phyloP scores from a whole-genome alignment of 2,329 filamentous ascomycete genomes.

The Alternaria viburni region DNA sequence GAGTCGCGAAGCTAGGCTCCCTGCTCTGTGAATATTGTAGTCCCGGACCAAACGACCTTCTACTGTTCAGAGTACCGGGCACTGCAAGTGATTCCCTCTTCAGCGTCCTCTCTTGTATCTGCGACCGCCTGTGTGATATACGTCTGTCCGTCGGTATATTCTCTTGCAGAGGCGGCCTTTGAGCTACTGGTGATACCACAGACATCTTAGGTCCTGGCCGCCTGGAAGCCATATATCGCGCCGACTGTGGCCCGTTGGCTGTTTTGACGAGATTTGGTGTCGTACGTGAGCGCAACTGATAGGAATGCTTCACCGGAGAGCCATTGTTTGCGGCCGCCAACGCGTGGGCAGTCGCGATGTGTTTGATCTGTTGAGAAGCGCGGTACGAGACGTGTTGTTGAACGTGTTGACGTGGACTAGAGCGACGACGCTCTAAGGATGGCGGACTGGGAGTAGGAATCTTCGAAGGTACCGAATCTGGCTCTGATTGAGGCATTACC shows the following conservation, averaged over 20 bases:
- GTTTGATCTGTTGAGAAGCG: slow-evolving; percentile 25
- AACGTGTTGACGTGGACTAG: slow-evolving; percentile 38
- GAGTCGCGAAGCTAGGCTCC: slow-evolving; percentile 20
- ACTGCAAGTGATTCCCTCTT: slow-evolving; percentile 28
- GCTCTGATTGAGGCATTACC: slow-evolving; percentile 9
- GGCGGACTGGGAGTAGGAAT: slow-evolving; percentile 41
- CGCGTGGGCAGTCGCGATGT: slow-evolving; percentile 21
- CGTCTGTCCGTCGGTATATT: slow-evolving; percentile 27
- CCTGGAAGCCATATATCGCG: slow-evolving; percentile 24
- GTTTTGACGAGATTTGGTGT: slow-evolving; percentile 37
- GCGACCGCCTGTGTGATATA: slow-evolving; percentile 21
- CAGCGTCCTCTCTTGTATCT: slow-evolving; percentile 24
- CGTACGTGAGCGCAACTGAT: slow-evolving; percentile 36
- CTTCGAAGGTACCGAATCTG: slow-evolving; percentile 23
- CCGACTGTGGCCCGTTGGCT: slow-evolving; percentile 13
- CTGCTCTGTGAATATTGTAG: slow-evolving; percentile 19
- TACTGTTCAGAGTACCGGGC: slow-evolving; percentile 15
- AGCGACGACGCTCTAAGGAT: slow-evolving; percentile 18
- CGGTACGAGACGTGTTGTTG: slow-evolving; percentile 18
- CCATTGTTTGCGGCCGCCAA: slow-evolving; percentile 9
- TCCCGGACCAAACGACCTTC: slow-evolving; percentile 23
- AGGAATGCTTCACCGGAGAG: slow-evolving; percentile 21
- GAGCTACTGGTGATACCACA: slow-evolving; percentile 10
- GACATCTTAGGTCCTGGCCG: slow-evolving; percentile 20
- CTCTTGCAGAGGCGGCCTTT: slow-evolving; percentile 24